These are phyloP conservation scores for Metarhizium rileyi DNA, from an alignment of 2,329 filamentous ascomycete species.

Conservation along the genomic window DNA sequence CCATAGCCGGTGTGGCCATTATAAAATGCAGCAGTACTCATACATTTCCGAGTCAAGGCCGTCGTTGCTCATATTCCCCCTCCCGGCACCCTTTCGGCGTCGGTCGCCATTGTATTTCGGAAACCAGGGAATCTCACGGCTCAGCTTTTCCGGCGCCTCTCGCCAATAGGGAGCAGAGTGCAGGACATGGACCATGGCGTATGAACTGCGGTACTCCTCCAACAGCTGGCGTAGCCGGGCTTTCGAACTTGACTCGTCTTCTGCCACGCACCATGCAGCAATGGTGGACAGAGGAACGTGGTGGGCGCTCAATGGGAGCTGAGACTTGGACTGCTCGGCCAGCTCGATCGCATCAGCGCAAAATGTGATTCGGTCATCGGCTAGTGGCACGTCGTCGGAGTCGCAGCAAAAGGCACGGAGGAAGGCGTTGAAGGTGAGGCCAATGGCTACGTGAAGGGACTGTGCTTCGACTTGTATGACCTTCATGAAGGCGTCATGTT, in stretches of 20 bases:
- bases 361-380: background rate
- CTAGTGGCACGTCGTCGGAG: background rate
- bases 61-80: background rate
- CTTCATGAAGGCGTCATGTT: background rate
- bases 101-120: background rate
- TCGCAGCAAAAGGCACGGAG: background rate
- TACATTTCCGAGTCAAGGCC: background rate
- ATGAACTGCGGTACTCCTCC: background rate
- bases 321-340: background rate
- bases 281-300: background rate
- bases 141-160: background rate
- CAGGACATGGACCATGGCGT: background rate
- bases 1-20: background rate
- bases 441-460: background rate
- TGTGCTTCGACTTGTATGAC: background rate
- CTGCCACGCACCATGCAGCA: background rate
- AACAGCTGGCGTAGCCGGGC: background rate
- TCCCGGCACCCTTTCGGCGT: background rate
- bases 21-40: background rate
- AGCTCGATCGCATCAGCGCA: background rate
- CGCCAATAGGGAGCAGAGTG: background rate
- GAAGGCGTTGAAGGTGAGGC: background rate
- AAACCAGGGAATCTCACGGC: background rate
- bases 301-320: background rate
- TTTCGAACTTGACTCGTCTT: background rate